Conservation (phyloP, 495 filamentous ascomycete species). For the Penicillium maclennaniae region DNA sequence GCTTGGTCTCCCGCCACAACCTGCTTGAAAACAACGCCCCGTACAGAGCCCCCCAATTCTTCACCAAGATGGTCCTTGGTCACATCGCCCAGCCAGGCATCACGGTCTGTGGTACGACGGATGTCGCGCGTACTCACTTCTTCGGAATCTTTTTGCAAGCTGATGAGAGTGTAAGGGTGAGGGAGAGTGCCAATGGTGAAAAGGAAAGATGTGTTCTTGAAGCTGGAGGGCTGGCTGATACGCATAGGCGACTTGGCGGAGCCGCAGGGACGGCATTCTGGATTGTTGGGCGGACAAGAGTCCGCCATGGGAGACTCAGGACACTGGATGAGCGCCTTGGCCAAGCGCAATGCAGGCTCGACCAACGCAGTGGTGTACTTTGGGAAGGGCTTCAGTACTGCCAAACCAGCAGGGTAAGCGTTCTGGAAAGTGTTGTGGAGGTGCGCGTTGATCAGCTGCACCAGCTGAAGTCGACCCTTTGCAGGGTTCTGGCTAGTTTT, state of each 20-base stretch:
- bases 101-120: constrained; percentile 69
- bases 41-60: constrained; percentile 54
- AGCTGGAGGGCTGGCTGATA: constrained; percentile 55
- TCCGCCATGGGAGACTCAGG: constrained; percentile 62
- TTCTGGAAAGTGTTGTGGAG: constrained; percentile 83
- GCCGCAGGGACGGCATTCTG: constrained; percentile 70
- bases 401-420: constrained; percentile 69
- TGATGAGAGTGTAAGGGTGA: constrained; percentile 79
- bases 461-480: constrained; percentile 58
- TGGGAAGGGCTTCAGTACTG: constrained; percentile 72
- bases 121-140: constrained; percentile 63
- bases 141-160: constrained; percentile 51
- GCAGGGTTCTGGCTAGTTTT: constrained; percentile 52
- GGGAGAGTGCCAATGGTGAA: constrained; percentile 87
- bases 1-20: constrained; percentile 64
- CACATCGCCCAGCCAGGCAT: constrained; percentile 71
- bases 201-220: constrained; percentile 56
- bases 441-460: constrained; percentile 76
- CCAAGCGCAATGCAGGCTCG: constrained; percentile 64
- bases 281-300: constrained; percentile 83
- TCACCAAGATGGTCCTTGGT: constrained; percentile 66
- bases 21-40: constrained; percentile 76
- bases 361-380: constrained; percentile 69
- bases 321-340: constrained; percentile 68
- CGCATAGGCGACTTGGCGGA: constrained; percentile 44